A percentile compares a stretch with the other conserved stretches of the same genome.
These are phyloP conservation scores for Posidonia australis DNA, from an alignment of 106 monocot genomes.

Conservation along the genomic window DNA sequence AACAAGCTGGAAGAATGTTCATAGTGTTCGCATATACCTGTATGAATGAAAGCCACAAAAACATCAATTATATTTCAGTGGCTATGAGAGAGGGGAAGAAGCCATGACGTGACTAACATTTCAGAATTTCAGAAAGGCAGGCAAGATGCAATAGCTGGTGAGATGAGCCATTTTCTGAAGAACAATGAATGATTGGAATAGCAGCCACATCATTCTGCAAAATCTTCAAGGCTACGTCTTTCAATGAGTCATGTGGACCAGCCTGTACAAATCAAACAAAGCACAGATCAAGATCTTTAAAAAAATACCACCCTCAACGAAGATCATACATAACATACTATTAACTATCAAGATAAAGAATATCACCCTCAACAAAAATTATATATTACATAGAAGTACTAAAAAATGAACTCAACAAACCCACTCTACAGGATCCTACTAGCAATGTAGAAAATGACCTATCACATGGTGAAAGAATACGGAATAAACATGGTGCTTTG, in stretches of 20 bases:
- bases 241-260: slow-evolving; percentile 77
- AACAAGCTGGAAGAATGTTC: slow-evolving; percentile 63
- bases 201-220: slow-evolving; percentile 75
- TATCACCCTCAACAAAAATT: no score
- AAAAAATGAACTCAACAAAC: no score
- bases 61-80: background rate
- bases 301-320: background rate
- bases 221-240: slow-evolving; percentile 83
- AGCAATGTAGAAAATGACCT: no score
- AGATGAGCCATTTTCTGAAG: slow-evolving; percentile 64
- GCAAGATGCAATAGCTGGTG: slow-evolving; percentile 84
- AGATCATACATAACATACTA: no score
- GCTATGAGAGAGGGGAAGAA: background rate
- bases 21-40: slow-evolving; percentile 87
- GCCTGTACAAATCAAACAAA: slow-evolving; percentile 32
- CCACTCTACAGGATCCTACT: no score
- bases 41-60: slow-evolving; percentile 1
- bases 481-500: background rate
- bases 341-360: no score
- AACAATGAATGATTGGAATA: slow-evolving; percentile 74
- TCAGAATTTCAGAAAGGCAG: slow-evolving; percentile 80
- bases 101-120: slow-evolving; percentile 33
- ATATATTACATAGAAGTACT: no score
- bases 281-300: background rate
- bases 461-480: background rate